phyloP scores from a whole-genome alignment of 148 eudicot genomes.

The Drosera capensis region DNA sequence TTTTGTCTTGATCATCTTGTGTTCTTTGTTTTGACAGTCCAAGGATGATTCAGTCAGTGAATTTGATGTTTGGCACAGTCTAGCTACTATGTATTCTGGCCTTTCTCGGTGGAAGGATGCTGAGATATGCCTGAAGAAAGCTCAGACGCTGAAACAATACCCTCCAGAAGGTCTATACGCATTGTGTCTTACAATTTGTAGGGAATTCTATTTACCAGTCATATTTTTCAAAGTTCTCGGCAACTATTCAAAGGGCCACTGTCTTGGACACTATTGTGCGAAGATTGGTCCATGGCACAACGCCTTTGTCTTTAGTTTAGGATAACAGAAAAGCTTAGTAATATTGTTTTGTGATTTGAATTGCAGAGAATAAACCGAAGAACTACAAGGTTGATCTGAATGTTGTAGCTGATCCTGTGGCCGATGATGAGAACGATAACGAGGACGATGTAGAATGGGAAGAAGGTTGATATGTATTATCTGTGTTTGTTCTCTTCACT shows the following conservation, averaged over 20 bases:
- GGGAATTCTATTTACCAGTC: background rate
- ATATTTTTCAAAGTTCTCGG: too few species aligned
- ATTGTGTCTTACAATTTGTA: too few species aligned
- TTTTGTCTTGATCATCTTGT: too few species aligned
- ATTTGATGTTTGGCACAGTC: slow-evolving; percentile 95
- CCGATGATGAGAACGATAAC: slow-evolving; percentile 56
- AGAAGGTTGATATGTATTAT: slow-evolving; percentile 58
- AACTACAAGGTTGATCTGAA: slow-evolving; percentile 68
- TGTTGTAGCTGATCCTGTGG: slow-evolving; percentile 55
- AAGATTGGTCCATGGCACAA: background rate
- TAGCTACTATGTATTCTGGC: slow-evolving; percentile 67
- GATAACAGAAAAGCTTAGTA: background rate
- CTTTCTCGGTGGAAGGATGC: slow-evolving; percentile 96
- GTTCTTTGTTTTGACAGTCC: slow-evolving; percentile 37
- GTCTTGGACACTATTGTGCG: too few species aligned
- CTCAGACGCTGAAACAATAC: slow-evolving; percentile 48
- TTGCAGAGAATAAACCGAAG: slow-evolving; percentile 31
- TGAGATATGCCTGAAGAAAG: slow-evolving; percentile 79
- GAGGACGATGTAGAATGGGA: slow-evolving; percentile 77
- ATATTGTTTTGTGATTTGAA: slow-evolving; percentile 3
- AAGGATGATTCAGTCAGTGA: slow-evolving; percentile 67
- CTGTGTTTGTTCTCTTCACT: too few species aligned
- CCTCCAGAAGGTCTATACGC: slow-evolving; percentile 34
- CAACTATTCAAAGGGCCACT: too few species aligned
- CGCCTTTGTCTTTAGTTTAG: background rate